Evolutionary conservation across 768 basidiomycete species (phyloP), one percentile per base, ranked within the genome.

Genomic region (Mycena olivaceomarginata): DNA sequence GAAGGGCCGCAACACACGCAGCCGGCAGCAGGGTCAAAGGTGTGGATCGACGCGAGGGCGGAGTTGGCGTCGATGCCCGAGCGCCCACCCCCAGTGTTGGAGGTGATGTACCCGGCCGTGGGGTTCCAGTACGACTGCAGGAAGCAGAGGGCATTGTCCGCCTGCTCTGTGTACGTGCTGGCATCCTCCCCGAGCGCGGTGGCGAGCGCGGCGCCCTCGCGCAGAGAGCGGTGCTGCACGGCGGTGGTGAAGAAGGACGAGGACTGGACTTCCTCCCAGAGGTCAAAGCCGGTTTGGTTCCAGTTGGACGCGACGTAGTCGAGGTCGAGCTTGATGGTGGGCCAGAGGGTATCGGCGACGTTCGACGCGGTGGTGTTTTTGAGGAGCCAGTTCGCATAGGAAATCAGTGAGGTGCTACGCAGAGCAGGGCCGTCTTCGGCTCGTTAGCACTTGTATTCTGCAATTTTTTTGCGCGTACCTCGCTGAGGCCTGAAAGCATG

Each of bases 91-190:
- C 90, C 92, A 8, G 94, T 94, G 83, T 96, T 96, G 37, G 95
- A 90, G 4, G 93, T 94, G 79, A 95, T 88, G 82, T 91, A 93
- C 5, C 89, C 89, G 5, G 83, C 86, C 0, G 85, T 85, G 4
- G 92, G 89, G 74, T 94, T 93, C 96, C 95, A 96, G 84, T 92
- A 96, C 15, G 93, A 91, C 93, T 96, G 95, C 72, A 96, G 85
- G 89, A 96, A 96, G 82, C 96, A 96, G 40, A 96, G 89, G 12
- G 92, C 69, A 75, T 91, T 91, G 73, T 86, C 86, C 0, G 95
- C 94, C 83, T 96, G 93, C 0, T 88, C 85, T 2, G 84, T 85
- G 82, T 94, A 95, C 25, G 88, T 88, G 90, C 88, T 90, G 89
- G 77, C n/a, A 4, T 87, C 84, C 81, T 93, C 88, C 15, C 92